Base-by-base conservation (phyloP, 2,329 filamentous ascomycete species). In the Endothia cerciana region DNA sequence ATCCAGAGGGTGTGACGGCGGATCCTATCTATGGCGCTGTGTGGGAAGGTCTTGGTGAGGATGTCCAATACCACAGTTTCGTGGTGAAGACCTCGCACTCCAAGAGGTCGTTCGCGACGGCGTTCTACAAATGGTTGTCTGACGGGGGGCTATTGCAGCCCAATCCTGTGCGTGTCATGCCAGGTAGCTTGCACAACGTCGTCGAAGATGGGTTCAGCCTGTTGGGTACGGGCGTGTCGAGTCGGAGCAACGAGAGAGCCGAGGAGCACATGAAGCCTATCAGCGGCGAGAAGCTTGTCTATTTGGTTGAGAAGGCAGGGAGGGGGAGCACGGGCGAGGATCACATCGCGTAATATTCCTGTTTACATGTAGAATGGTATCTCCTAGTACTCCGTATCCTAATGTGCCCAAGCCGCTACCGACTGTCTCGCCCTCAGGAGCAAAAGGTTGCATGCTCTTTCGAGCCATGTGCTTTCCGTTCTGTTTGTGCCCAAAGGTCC, bases 21-120 rank as follows among this genome's bases (percentile, higher is more conserved):
- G 74, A 81, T 25, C 76, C 78, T 0, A 64, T 76, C 0, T 80
- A 80, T 40, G 79, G 79, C 1, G 78, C 78, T 0, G 79, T 80
- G 0, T 81, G 78, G 79, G 77, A 81, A 60, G 79, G 75, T 0
- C 70, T 82, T 0, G 78, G 79, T 0, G 75, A 75, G 43, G 76
- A 80, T 25, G 69, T 81, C 13, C 69, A 75, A 11, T 82, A 81
- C 22, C 74, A 79, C 17, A 71, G 71, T 60, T 72, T 73, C 13
- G 73, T 69, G 4, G 62, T 75, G 19, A 56, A 64, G 25, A 70
- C 65, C 28, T 73, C 72, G 1, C 65, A 68, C 3, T 65, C 70
- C 0, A 75, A 76, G 2, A 71, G 73, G 6, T 38, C 51, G 0
- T 77, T 77, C 60, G 75, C 78, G 4, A 73, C 73, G 5, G 66